Evolutionary conservation across 352 stramenopile genomes (phyloP), one percentile per base, ranked within the genome.

Genomic region (Phytophthora fragariaefolia): DNA sequence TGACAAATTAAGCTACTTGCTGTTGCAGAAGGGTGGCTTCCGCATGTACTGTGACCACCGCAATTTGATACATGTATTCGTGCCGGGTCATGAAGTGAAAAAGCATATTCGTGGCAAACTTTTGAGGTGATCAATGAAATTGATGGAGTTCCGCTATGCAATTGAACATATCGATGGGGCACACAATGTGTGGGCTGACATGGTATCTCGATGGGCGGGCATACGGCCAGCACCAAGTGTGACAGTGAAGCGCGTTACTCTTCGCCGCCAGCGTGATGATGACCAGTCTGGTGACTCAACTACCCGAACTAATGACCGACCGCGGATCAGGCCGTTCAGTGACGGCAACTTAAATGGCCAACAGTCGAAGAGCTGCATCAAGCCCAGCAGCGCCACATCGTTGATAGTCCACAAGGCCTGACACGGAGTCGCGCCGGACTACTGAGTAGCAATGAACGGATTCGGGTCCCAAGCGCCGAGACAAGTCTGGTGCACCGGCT

Each of bases 41-140:
- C 53, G 53, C 20, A 43, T 61, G 36, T 45, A 45, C n/a, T 45
- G 36, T 22, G 6, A 45, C 36, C 36, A 45, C 36, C 48, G 40
- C 12, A 69, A 63, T 9, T 34, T 68, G 0, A 74, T 73, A 42
- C 42, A 71, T 18, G 30, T 72, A 0, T 74, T 74, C 47, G 54
- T 50, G 9, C 57, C 69, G 0, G 22, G 43, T 12, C 22, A 10
- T 2, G 43, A 66, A 15, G 47, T 62, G 4, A 68, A 72, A 9
- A 38, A 52, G 15, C 50, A 71, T 32, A 1, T 60, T 2, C 57
- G 61, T 5, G 34, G 53, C 8, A 75, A 75, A 42, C 47, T 75
- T 1, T 30, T 45, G 23, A 50, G 56, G 13, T 74, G 67, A 51
- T 57, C 57, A n/a, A 26, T 59, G 13, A 43, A 57, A 8, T 40